A percentile compares a stretch with the other conserved stretches of the same genome.
Evolutionary conservation across 2,329 filamentous ascomycete genomes (phyloP).

Genomic region (Fusarium sp.): DNA sequence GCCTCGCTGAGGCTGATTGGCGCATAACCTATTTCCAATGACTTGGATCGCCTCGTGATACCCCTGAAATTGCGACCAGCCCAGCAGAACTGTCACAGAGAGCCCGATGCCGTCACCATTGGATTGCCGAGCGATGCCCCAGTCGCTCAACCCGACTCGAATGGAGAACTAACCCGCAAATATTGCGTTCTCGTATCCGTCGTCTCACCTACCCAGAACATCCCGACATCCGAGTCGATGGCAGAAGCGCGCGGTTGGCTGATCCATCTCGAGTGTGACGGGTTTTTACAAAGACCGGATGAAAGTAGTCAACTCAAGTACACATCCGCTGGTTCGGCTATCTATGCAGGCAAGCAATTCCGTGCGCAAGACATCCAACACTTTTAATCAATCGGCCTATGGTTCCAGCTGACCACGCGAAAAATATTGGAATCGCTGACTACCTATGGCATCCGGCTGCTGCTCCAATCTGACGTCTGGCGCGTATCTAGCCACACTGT

Average conservation of each 20-base stretch:
- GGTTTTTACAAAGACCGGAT: conserved; percentile 1
- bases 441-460: background rate
- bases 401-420: background rate
- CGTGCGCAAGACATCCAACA: background rate
- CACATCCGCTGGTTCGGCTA: background rate
- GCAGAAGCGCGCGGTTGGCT: conserved; percentile 22
- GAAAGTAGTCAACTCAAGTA: conserved; percentile 12
- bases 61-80: conserved; percentile 27
- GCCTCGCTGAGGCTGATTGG: conserved; percentile 40
- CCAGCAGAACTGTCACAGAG: conserved; percentile 15
- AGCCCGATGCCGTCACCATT: conserved; percentile 24
- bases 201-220: conserved; percentile 5
- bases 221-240: conserved; percentile 17
- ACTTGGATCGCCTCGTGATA: conserved; percentile 34
- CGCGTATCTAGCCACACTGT: background rate
- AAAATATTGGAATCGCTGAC: background rate
- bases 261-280: conserved; percentile 10
- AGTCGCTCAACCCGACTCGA: conserved; percentile 14
- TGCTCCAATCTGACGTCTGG: background rate
- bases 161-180: background rate
- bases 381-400: background rate
- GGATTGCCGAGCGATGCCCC: conserved; percentile 18
- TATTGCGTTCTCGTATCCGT: background rate
- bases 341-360: background rate
- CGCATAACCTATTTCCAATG: conserved; percentile 26